Evolutionary conservation across 2,329 filamentous ascomycete species (phyloP).

Genomic region (Aspergillus novofumigatus): DNA sequence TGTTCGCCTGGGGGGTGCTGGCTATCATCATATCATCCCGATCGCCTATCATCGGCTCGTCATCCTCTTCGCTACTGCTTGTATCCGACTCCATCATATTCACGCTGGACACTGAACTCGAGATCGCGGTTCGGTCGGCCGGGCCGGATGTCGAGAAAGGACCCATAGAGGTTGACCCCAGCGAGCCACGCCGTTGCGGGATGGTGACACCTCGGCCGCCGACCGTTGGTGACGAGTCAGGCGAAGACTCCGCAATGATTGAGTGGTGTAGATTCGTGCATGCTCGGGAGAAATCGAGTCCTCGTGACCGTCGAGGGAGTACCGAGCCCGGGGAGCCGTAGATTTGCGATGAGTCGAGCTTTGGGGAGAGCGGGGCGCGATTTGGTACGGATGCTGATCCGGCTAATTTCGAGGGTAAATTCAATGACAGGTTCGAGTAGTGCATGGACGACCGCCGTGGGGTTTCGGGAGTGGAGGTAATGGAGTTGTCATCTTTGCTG

Average conservation of each 20-base stretch:
- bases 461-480: conserved; percentile 59
- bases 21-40: conserved; percentile 74
- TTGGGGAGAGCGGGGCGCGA: conserved; percentile 71
- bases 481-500: conserved; percentile 64
- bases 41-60: conserved; percentile 61
- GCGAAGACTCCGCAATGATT: conserved; percentile 83
- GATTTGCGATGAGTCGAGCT: conserved; percentile 76
- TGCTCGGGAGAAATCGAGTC: conserved; percentile 87
- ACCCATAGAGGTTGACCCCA: conserved; percentile 54
- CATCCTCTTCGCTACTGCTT: conserved; percentile 64
- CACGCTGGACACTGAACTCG: conserved; percentile 76
- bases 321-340: conserved; percentile 87
- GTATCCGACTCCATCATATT: conserved; percentile 77
- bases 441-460: conserved; percentile 66
- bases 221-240: conserved; percentile 85
- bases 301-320: conserved; percentile 80
- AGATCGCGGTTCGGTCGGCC: conserved; percentile 67
- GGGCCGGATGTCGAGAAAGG: conserved; percentile 68
- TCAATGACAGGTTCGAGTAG: conserved; percentile 62
- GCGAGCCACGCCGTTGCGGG: conserved; percentile 56
- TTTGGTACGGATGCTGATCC: conserved; percentile 51
- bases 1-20: conserved; percentile 70
- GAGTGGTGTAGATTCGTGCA: conserved; percentile 95
- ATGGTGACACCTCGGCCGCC: conserved; percentile 63
- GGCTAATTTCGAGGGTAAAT: conserved; percentile 57